Base-by-base conservation (phyloP, 352 stramenopile genomes). In the Pythium rhizo-oryzae region DNA sequence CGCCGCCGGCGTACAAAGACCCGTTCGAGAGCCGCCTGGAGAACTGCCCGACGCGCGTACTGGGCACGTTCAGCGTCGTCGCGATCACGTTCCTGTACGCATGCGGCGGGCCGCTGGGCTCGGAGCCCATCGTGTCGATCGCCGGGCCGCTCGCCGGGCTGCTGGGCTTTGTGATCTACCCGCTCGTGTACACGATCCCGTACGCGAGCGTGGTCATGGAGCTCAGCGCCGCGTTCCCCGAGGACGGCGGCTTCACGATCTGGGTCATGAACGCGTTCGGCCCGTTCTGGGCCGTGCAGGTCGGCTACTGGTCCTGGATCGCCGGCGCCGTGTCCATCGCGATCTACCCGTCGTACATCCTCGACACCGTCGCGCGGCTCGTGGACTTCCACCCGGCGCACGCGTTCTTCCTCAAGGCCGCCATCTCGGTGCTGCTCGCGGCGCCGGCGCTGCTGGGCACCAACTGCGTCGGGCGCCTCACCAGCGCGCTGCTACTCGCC, bases 271-370 rank as follows among this genome's bases (percentile, higher is more conserved):
- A 91, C 37, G 79, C 81, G 5, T 91, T 89, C 21, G 86, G 86
- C 0, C 70, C 80, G 19, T 94, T 92, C 57, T 94, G 86, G 88
- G 86, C 74, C 9, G 87, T 94, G 43, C 86, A 92, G 44, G 76
- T 92, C 43, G 85, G 83, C 62, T 96, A 91, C 72, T 96, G 86
- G 85, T 90, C 82, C 16, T 96, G 87, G 79, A 68, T 98, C 44
- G 78, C 77, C 12, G 86, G 90, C 46, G 81, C 72, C 25, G 81
- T 84, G 18, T 89, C 96, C 67, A 92, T 46, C 21, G 30, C 66
- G 28, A 59, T 85, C 3, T 85, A 87, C 35, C 92, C 97, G 62
- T 94, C 57, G 4, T 62, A 73, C 35, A 44, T 77, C 70, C 59
- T 88, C 18, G 24, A 77, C 21, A 72, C 85, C 18, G 33, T 85